phyloP scores from a whole-genome alignment of 371 early-diverging fungal genomes.

The Rhizopus arrhizus region DNA sequence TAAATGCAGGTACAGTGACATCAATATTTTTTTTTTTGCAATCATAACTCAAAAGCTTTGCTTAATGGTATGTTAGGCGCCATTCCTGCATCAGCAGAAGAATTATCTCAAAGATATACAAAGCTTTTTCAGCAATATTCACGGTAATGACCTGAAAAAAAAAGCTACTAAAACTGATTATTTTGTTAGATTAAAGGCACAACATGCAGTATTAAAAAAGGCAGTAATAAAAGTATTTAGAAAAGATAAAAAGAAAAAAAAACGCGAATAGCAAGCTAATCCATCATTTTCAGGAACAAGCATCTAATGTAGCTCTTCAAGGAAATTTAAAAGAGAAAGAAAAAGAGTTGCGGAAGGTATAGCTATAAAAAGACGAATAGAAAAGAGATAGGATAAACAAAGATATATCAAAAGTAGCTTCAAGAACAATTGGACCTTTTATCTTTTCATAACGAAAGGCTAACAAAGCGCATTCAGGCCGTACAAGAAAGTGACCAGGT shows the following conservation, averaged over 20 bases:
- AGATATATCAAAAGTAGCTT: conserved; percentile 23
- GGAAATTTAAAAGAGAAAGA: conserved; percentile 67
- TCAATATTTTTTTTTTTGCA: background rate
- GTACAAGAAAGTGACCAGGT: conserved; percentile 59
- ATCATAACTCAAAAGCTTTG: too few species aligned
- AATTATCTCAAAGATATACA: conserved; percentile 62
- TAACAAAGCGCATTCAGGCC: conserved; percentile 67
- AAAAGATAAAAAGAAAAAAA: too few species aligned
- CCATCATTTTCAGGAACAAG: conserved; percentile 53
- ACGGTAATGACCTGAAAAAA: conserved; percentile 39
- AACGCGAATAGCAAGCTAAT: background rate
- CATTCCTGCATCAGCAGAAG: conserved; percentile 57
- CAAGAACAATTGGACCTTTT: conserved; percentile 67
- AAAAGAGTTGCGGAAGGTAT: conserved; percentile 65
- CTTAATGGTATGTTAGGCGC: conserved; percentile 26
- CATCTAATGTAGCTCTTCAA: conserved; percentile 55
- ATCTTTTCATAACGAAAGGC: conserved; percentile 65
- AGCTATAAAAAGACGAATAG: background rate
- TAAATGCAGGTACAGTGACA: conserved; percentile 32
- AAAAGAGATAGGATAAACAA: background rate
- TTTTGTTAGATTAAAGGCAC: conserved; percentile 59
- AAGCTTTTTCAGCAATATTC: conserved; percentile 64
- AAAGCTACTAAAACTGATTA: background rate
- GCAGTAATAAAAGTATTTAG: conserved; percentile 59
- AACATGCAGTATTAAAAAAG: conserved; percentile 65